Conservation (phyloP, 306 rosid genomes). For the Medicago lupulina region DNA sequence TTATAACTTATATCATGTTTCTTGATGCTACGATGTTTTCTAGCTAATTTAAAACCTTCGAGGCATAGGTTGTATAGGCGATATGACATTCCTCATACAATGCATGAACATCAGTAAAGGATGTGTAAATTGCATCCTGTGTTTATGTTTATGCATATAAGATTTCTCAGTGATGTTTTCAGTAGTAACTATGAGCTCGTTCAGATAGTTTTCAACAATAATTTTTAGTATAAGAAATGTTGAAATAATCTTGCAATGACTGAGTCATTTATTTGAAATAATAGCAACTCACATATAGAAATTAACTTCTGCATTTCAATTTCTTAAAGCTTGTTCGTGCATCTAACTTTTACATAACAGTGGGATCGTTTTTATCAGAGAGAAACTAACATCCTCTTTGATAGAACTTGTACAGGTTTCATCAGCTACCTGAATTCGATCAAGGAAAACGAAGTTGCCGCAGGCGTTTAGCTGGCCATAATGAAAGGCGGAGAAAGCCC, state of each 20-base stretch:
- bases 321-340: too few relatives aligned
- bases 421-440: slow-evolving; percentile 91
- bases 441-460: slow-evolving; percentile 97
- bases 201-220: too few relatives aligned
- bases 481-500: slow-evolving; percentile 96
- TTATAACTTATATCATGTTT: too few relatives aligned
- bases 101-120: neutral
- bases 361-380: neutral
- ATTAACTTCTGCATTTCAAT: too few relatives aligned
- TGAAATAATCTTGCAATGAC: neutral
- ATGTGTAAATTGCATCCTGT: neutral
- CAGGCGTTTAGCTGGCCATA: slow-evolving; percentile 90
- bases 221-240: too few relatives aligned
- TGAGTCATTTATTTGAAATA: too few relatives aligned
- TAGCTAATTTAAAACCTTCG: neutral
- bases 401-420: slow-evolving; percentile 66
- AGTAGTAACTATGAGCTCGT: too few relatives aligned
- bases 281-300: too few relatives aligned
- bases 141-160: neutral
- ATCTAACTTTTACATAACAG: neutral
- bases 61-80: neutral
- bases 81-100: neutral
- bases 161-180: too few relatives aligned
- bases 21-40: too few relatives aligned
- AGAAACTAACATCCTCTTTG: slow-evolving; percentile 45